phyloP scores from a whole-genome alignment of 1,284 basidiomycete species.

The Testicularia cyperi region DNA sequence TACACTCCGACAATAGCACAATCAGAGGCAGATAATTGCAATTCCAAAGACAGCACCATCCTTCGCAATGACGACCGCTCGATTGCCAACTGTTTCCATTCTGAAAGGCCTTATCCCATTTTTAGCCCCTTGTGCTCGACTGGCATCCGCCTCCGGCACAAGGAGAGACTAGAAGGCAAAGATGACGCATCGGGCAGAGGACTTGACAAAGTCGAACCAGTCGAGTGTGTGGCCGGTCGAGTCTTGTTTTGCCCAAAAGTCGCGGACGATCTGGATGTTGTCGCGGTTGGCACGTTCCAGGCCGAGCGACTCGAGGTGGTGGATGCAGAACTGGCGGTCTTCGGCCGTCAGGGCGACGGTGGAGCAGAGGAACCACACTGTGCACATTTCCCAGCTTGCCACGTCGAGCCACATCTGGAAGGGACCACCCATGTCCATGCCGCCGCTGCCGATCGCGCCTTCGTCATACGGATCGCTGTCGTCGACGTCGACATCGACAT shows the following conservation, averaged over 20 bases:
- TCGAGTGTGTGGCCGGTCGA: slow-evolving; percentile 30
- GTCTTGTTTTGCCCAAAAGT: slow-evolving; percentile 36
- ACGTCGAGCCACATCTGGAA: slow-evolving; percentile 39
- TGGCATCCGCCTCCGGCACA: not conserved
- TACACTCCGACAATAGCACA: too few species aligned
- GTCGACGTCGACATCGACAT: slow-evolving; percentile 10
- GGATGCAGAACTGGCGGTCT: slow-evolving; percentile 28
- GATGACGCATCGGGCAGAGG: slow-evolving; percentile 11
- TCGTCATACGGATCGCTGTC: not conserved
- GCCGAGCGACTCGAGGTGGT: slow-evolving; percentile 35
- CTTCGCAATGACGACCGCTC: too few species aligned
- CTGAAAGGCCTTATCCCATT: too few species aligned
- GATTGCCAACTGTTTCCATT: too few species aligned
- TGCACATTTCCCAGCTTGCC: slow-evolving; percentile 44
- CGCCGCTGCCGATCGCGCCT: not conserved
- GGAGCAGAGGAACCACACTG: slow-evolving; percentile 41
- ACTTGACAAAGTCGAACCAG: slow-evolving; percentile 39
- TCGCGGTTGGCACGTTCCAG: slow-evolving; percentile 38
- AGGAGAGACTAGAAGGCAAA: slow-evolving; percentile 22
- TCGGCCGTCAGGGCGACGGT: slow-evolving; percentile 28
- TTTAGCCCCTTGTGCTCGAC: too few species aligned
- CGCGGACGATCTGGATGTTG: slow-evolving; percentile 33
- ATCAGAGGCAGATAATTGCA: too few species aligned
- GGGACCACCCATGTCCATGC: not conserved
- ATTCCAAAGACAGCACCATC: too few species aligned